These are phyloP conservation scores for Skeletonema tropicum DNA, from an alignment of 108 stramenopile species.

Conservation along the genomic window DNA sequence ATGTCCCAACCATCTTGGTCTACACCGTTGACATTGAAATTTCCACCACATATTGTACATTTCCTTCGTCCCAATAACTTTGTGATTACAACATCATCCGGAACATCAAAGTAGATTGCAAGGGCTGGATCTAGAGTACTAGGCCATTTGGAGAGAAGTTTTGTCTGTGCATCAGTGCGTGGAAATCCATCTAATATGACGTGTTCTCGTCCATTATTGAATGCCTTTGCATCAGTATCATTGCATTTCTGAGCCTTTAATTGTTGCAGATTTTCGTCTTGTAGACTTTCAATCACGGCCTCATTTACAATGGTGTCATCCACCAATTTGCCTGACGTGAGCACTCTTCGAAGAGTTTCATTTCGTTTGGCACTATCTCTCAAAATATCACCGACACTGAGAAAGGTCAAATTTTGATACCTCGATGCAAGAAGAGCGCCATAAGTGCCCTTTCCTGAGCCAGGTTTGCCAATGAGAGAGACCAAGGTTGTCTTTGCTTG, in stretches of 20 bases:
- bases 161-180: slow-evolving; percentile 61
- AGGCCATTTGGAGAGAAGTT: slow-evolving; percentile 64
- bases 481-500: background rate
- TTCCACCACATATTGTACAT: slow-evolving; percentile 60
- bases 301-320: slow-evolving; percentile 62
- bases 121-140: slow-evolving; percentile 29
- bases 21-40: slow-evolving; percentile 71
- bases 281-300: slow-evolving; percentile 42
- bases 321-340: slow-evolving; percentile 61
- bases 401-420: slow-evolving; percentile 37
- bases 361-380: slow-evolving; percentile 39
- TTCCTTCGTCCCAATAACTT: slow-evolving; percentile 77
- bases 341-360: slow-evolving; percentile 16
- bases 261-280: slow-evolving; percentile 9
- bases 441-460: background rate
- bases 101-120: slow-evolving; percentile 73
- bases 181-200: slow-evolving; percentile 85
- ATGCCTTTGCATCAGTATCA: background rate
- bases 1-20: slow-evolving; percentile 60
- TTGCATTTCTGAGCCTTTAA: background rate
- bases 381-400: slow-evolving; percentile 71
- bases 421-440: slow-evolving; percentile 28
- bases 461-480: background rate
- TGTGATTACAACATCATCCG: slow-evolving; percentile 68
- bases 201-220: slow-evolving; percentile 3